Conservation (phyloP, 202 grass and related monocot genomes). For the Saccharum hybrid region DNA sequence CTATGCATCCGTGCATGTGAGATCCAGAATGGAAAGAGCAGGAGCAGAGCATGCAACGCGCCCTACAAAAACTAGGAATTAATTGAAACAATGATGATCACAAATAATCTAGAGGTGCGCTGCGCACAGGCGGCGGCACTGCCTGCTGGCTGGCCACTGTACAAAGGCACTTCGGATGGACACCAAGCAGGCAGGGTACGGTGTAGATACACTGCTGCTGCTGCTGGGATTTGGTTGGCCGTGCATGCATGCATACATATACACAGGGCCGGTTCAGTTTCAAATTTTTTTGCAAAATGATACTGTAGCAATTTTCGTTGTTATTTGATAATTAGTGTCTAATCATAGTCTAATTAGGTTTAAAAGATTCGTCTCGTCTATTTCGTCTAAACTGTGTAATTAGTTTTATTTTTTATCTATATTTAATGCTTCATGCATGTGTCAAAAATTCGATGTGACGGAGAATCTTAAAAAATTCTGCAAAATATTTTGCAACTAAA, state of each 20-base stretch:
- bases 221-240: constrained; percentile 17
- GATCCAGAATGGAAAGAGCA: background rate
- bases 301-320: too few relatives aligned
- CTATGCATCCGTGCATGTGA: background rate
- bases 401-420: too few relatives aligned
- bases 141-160: background rate
- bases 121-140: background rate
- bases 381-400: too few relatives aligned
- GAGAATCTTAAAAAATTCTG: too few relatives aligned
- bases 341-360: too few relatives aligned
- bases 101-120: background rate
- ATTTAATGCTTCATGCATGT: too few relatives aligned
- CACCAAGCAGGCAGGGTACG: background rate
- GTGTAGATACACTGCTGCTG: background rate
- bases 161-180: constrained; percentile 24
- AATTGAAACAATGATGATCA: background rate
- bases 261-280: too few relatives aligned
- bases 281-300: too few relatives aligned
- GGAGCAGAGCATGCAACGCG: background rate
- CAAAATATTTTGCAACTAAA: too few relatives aligned
- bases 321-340: too few relatives aligned
- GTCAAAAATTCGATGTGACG: too few relatives aligned
- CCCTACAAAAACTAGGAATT: background rate
- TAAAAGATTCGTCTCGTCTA: too few relatives aligned
- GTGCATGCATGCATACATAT: background rate